Base-by-base conservation (phyloP, 2,329 filamentous ascomycete species). In the Ustilaginoidea virens region DNA sequence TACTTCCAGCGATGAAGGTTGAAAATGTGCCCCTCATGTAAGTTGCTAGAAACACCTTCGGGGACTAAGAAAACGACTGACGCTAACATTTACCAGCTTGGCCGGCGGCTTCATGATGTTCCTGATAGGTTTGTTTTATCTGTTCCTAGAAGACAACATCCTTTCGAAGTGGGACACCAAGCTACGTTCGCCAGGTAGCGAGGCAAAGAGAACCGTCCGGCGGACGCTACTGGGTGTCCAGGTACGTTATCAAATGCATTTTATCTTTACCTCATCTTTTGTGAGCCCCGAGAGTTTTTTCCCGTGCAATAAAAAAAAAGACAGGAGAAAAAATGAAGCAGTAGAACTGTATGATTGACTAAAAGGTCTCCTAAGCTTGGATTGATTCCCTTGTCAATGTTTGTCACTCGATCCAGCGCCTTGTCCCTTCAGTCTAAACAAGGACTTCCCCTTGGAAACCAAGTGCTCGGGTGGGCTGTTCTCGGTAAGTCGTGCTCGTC, bases 351-450 rank as follows among this genome's bases (percentile, higher is more conserved):
- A n/a, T n/a, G n/a, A n/a, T n/a, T n/a, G n/a, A n/a, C n/a, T n/a
- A n/a, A n/a, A n/a, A n/a, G n/a, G n/a, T n/a, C n/a, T n/a, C n/a
- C n/a, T n/a, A n/a, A 78, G 64, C 55, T 85, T 33, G 87, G 87
- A 1, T 65, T 96, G 29, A 69, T 92, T 23, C 49, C 80, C 6
- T 63, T 96, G 29, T 70, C 87, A 7, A 82, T 92, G 61, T 48
- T 87, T 30, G 80, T 96, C 13, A 98, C 90, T 6, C 69, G 76
- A 25, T 92, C 82, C 2, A 94, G 82, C 47, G 73, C 78, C n/a
- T 55, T 77, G 31, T 92, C 85, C 14, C 53, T 98, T 7, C 82
- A 93, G 51, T 77, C 83, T 17, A 92, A 81, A 48, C 60, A 74
- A 38, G 90, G 90, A 6, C 61, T 98, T 24, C 87, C 87, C 7